Base-by-base conservation (phyloP, 2,329 filamentous ascomycete species). In the Fusarium denticulatum region DNA sequence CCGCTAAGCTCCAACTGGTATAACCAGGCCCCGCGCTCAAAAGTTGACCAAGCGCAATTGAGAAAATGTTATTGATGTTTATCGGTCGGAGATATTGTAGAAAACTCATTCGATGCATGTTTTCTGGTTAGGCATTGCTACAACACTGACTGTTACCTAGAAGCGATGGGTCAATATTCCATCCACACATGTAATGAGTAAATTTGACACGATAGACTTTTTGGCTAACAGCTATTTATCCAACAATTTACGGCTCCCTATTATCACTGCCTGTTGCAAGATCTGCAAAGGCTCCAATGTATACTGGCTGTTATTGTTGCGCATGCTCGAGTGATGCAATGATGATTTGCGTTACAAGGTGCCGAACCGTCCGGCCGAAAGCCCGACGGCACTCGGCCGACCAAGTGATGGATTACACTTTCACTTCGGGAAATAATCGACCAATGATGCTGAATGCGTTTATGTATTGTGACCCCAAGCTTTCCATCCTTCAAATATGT, bases 61-160 rank as follows among this genome's bases (percentile, higher is more conserved):
- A 34, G n/a, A n/a, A n/a, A n/a, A n/a, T 34, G 32, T 14, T 34
- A 34, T 34, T 34, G 14, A 34, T 16, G 10, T 43, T 24, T 43
- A 16, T 3, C 1, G 4, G 16, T 22, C 18, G 7, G 24, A 13
- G 14, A 37, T 12, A 16, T 12, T 36, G 8, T 1, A 36, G n/a
- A 6, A 0, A 22, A 26, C 5, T 4, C 3, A 52, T 26, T 16
- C 7, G 2, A 16, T 0, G 2, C 1, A 24, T 20, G 8, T 14
- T 34, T 20, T 20, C 16, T 14, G 2, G 5, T 10, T 6, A 24
- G 6, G 16, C 8, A 24, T 24, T 7, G 1, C 12, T 50, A 3
- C 0, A 10, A 5, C 1, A 10, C 28, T 3, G 28, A 18, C 2
- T 1, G 7, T 14, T 1, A 6, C 3, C 6, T 2, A 24, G 30